Evolutionary conservation across 1,284 basidiomycete species (phyloP), one percentile per base, ranked within the genome.

Genomic region (Sphagnurus paluster): DNA sequence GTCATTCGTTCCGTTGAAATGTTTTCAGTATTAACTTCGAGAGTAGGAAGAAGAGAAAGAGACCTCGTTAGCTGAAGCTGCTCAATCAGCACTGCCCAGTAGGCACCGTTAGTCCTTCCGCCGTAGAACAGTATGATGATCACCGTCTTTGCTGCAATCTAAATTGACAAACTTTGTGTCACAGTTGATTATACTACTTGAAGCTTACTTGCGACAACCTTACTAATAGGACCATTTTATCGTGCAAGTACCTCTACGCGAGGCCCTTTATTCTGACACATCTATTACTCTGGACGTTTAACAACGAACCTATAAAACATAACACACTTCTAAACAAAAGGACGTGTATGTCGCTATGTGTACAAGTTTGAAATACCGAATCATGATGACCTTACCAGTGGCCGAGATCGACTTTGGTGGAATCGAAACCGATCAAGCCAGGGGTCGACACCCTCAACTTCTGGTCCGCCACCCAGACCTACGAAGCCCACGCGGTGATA

Each of bases 361-460:
- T n/a, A n/a, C n/a, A n/a, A n/a, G n/a, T 32, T 5, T 32, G n/a
- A 24, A 16, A 25, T 14, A 30, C 30, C 8, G 23, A 29, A 42
- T 21, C 38, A 14, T 42, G 21, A 44, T 7, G 5, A 20, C 13
- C 45, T 64, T 65, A 85, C 82, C 82, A 85, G 56, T 82, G 80
- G 1, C 82, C 82, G 6, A 82, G 69, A 2, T 65, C 53, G 11
- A 83, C 76, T 39, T 61, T 47, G 1, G 52, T 44, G 6, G 61
- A 70, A 56, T 83, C 77, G 53, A 84, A 83, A 0, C 82, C 83
- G 45, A 81, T 87, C 84, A 3, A 79, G 57, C 81, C 81, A 85
- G 6, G 63, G 64, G 37, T 82, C 76, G 5, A 78, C 74, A 9
- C 70, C 71, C 16, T 69, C 66, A 3, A 69, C 64, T 1, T 58